Percentiles rank a stretch among this genome's conserved stretches.
phyloP scores from a whole-genome alignment of 768 basidiomycete species.

The Cystofilobasidium capitatum region DNA sequence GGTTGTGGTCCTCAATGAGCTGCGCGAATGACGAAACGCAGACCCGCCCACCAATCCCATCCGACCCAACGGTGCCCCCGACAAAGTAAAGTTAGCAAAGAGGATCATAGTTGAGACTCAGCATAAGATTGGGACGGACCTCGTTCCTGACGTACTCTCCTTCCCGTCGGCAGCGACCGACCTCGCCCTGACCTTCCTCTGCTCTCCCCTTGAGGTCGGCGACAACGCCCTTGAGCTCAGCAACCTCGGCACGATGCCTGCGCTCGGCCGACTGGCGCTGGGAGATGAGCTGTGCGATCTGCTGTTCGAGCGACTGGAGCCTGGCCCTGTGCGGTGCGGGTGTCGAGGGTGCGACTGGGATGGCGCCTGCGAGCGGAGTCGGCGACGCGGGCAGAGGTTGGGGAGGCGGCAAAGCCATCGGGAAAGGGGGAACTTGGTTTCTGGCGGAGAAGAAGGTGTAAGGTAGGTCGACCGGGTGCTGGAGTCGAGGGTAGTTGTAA shows the following conservation, averaged over 20 bases:
- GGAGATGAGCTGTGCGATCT: constrained; percentile 10
- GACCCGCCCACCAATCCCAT: too few relatives aligned
- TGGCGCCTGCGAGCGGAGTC: neutral
- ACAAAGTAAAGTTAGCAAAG: neutral
- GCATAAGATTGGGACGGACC: neutral
- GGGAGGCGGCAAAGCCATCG: constrained; percentile 3
- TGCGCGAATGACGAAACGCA: neutral
- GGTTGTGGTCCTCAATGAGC: constrained; percentile 14
- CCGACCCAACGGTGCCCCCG: too few relatives aligned
- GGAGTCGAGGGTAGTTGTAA: neutral
- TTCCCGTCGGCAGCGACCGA: constrained; percentile 11
- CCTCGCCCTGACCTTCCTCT: constrained; percentile 8
- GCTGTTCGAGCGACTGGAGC: neutral
- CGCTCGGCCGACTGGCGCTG: constrained; percentile 3
- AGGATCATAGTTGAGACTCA: neutral
- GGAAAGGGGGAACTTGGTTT: neutral
- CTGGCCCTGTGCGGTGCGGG: constrained; percentile 8
- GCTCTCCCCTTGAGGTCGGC: constrained; percentile 1
- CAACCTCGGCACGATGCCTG: constrained; percentile 10
- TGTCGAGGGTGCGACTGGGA: constrained; percentile 7
- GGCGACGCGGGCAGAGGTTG: constrained; percentile 13
- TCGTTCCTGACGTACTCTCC: constrained; percentile 12
- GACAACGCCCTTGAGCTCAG: neutral
- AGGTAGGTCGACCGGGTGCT: neutral
- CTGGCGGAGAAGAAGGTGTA: neutral